These are phyloP conservation scores for Penicillium freii DNA, from an alignment of 2,329 filamentous ascomycete genomes.

Conservation along the genomic window DNA sequence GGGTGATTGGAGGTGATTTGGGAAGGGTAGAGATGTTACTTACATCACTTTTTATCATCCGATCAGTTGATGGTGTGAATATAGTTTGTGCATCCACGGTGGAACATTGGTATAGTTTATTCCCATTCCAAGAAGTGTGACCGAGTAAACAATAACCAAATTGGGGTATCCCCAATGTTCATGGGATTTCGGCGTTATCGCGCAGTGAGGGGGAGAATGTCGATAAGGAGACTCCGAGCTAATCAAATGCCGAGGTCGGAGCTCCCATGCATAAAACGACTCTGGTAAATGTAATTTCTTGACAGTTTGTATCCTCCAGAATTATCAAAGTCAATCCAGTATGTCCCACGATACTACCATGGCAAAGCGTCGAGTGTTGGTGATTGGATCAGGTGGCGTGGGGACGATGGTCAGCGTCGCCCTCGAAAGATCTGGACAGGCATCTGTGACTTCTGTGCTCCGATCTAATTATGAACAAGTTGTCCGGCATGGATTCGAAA, in stretches of 20 bases:
- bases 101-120: not conserved
- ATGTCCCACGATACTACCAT: not conserved
- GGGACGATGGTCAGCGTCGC: conserved; percentile 58
- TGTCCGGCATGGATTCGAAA: conserved; percentile 50
- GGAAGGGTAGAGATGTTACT: not conserved
- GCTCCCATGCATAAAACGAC: not conserved
- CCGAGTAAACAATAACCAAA: not conserved
- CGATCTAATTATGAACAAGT: conserved; percentile 57
- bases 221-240: not conserved
- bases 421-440: conserved; percentile 51
- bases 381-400: conserved; percentile 57
- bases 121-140: no score
- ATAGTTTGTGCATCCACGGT: not conserved
- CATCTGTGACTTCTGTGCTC: conserved; percentile 55
- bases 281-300: not conserved
- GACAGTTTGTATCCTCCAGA: not conserved
- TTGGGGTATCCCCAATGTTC: not conserved
- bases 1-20: not conserved
- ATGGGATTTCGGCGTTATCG: not conserved
- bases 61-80: not conserved
- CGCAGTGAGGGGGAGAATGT: not conserved
- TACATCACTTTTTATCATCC: conserved; percentile 14
- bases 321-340: not conserved
- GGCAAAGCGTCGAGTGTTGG: conserved; percentile 40
- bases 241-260: not conserved